These are phyloP conservation scores for Phytophthora tubulina DNA, from an alignment of 352 stramenopile genomes.

Conservation along the genomic window DNA sequence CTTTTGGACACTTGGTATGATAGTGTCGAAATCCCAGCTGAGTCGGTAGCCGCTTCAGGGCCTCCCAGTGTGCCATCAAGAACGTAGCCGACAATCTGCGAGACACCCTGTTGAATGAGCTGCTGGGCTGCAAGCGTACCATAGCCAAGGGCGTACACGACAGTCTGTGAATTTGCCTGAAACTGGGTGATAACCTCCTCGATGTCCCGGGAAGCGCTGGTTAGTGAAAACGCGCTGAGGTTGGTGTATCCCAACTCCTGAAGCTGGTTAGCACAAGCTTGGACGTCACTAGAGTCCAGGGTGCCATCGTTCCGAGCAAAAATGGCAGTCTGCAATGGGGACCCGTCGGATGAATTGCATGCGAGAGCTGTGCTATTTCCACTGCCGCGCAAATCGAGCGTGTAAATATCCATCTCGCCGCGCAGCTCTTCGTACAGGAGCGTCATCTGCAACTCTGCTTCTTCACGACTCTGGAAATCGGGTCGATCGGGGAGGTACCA, in stretches of 20 bases:
- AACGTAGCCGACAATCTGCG: constrained; percentile 65
- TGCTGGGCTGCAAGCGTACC: constrained; percentile 74
- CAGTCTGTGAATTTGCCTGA: constrained; percentile 50
- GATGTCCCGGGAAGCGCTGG: constrained; percentile 70
- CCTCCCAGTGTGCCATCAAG: constrained; percentile 59
- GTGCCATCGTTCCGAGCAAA: constrained; percentile 35
- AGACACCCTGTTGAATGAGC: constrained; percentile 62
- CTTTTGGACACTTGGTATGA: constrained; percentile 42
- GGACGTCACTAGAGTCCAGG: constrained; percentile 25
- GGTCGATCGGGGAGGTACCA: constrained; percentile 60
- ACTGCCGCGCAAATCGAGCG: constrained; percentile 61
- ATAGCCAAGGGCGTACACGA: constrained; percentile 77
- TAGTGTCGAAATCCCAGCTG: neutral
- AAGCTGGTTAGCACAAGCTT: constrained; percentile 21
- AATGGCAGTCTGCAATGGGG: constrained; percentile 35
- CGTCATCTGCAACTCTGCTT: constrained; percentile 59
- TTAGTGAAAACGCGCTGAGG: constrained; percentile 71
- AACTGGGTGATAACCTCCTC: constrained; percentile 60
- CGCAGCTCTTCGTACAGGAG: constrained; percentile 58
- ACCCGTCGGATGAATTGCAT: constrained; percentile 41
- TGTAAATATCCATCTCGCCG: constrained; percentile 59
- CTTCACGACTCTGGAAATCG: constrained; percentile 33
- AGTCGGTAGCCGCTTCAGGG: neutral
- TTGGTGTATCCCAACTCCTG: constrained; percentile 30
- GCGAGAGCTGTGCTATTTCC: constrained; percentile 56